Percentiles rank a stretch among this genome's conserved stretches.
These are phyloP conservation scores for Vanrija sp. DNA, from an alignment of 1,284 basidiomycete species.

Conservation along the genomic window DNA sequence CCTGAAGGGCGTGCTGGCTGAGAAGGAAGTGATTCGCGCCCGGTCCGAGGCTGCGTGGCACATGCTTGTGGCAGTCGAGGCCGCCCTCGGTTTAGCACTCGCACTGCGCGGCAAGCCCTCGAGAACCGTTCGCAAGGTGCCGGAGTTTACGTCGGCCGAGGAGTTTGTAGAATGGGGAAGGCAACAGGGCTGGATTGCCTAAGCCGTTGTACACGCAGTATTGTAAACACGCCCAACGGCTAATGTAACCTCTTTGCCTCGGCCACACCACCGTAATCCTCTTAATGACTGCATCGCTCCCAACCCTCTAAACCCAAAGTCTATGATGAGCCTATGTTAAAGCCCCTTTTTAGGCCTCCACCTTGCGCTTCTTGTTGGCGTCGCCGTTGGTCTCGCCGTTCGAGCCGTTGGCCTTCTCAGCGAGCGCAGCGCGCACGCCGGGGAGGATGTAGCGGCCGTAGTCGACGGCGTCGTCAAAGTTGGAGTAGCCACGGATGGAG, in stretches of 20 bases:
- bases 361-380: constrained; percentile 67
- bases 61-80: constrained; percentile 12
- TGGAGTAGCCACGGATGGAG: constrained; percentile 31
- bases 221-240: too few species aligned
- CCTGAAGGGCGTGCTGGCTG: not conserved
- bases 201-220: not conserved
- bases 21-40: constrained; percentile 1
- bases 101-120: not conserved
- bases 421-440: constrained; percentile 10
- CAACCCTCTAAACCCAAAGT: too few species aligned
- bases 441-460: constrained; percentile 33
- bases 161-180: constrained; percentile 4
- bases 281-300: too few species aligned
- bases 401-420: not conserved
- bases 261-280: too few species aligned
- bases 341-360: not conserved
- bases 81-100: not conserved
- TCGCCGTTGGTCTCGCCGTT: too few species aligned
- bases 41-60: constrained; percentile 11
- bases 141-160: constrained; percentile 1
- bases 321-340: too few species aligned
- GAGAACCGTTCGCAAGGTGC: not conserved
- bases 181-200: constrained; percentile 3
- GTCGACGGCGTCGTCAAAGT: constrained; percentile 30
- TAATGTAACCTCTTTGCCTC: too few species aligned